Conservation (phyloP, 768 basidiomycete species). For the Suillus tomentosus region DNA sequence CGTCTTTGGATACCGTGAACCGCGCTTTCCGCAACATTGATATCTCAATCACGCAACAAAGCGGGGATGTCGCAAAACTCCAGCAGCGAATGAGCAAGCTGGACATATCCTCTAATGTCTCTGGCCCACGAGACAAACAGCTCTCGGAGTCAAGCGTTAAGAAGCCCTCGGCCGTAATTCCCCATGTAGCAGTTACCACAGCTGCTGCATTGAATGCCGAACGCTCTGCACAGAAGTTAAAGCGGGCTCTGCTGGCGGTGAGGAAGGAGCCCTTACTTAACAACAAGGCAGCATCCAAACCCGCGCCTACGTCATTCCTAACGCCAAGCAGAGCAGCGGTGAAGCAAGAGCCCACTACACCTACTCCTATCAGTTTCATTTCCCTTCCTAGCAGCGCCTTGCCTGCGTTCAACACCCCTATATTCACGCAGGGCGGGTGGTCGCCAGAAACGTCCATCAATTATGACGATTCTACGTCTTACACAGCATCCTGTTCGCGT, state of each 20-base stretch:
- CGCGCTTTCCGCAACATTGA: conserved; percentile 88
- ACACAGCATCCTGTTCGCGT: conserved; percentile 26
- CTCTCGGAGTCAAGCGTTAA: conserved; percentile 41
- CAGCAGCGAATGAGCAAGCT: conserved; percentile 55
- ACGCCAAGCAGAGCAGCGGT: conserved; percentile 30
- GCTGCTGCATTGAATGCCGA: conserved; percentile 85
- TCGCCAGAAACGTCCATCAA: conserved; percentile 22
- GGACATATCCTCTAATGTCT: conserved; percentile 34
- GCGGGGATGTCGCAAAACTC: conserved; percentile 52
- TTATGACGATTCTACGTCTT: conserved; percentile 16
- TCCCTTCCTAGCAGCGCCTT: conserved; percentile 21
- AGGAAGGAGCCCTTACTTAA: conserved; percentile 72
- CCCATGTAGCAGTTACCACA: conserved; percentile 70
- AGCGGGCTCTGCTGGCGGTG: conserved; percentile 60
- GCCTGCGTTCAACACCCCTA: conserved; percentile 26
- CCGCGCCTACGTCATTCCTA: conserved; percentile 27
- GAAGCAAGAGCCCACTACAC: conserved; percentile 14
- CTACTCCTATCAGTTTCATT: conserved; percentile 11
- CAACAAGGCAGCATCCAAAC: conserved; percentile 40
- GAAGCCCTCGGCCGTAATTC: conserved; percentile 50
- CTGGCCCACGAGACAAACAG: conserved; percentile 41
- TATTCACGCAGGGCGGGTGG: conserved; percentile 23
- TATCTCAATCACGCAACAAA: conserved; percentile 63
- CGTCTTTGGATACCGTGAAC: conserved; percentile 81
- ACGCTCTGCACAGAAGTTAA: conserved; percentile 68